phyloP scores from a whole-genome alignment of 1,139 yeast genomes.

The Hyphopichia burtonii region DNA sequence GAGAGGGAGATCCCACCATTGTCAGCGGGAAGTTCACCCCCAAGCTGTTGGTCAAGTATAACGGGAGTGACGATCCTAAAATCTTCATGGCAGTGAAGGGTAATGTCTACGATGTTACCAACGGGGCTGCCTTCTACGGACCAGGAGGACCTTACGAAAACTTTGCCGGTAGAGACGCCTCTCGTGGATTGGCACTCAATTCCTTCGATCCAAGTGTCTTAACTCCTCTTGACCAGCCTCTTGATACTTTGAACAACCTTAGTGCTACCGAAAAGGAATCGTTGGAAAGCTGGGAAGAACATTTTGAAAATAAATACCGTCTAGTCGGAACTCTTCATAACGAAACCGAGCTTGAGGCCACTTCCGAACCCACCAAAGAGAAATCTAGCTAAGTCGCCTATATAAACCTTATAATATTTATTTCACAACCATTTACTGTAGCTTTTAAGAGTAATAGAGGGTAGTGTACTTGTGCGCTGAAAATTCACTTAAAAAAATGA shows the following conservation, averaged over 20 bases:
- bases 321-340: conserved; percentile 58
- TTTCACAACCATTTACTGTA: background rate
- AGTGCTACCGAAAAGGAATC: conserved; percentile 61
- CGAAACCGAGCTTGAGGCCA: background rate
- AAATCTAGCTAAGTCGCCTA: background rate
- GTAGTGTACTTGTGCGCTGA: background rate
- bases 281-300: conserved; percentile 82
- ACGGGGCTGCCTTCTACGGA: conserved; percentile 86
- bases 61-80: conserved; percentile 75
- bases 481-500: background rate
- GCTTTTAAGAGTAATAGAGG: background rate
- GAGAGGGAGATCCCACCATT: conserved; percentile 48
- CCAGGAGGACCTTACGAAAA: conserved; percentile 96
- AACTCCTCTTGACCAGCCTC: conserved; percentile 62
- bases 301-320: conserved; percentile 76
- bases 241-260: conserved; percentile 68
- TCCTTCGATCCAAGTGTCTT: conserved; percentile 71
- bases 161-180: conserved; percentile 96
- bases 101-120: conserved; percentile 79
- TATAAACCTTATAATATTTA: too few species aligned
- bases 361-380: background rate
- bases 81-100: conserved; percentile 85
- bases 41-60: conserved; percentile 63
- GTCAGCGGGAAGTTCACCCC: conserved; percentile 86
- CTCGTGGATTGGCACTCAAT: conserved; percentile 88